These are phyloP conservation scores for Sordariomycetes sp. DNA, from an alignment of 2,329 filamentous ascomycete species.

Conservation along the genomic window DNA sequence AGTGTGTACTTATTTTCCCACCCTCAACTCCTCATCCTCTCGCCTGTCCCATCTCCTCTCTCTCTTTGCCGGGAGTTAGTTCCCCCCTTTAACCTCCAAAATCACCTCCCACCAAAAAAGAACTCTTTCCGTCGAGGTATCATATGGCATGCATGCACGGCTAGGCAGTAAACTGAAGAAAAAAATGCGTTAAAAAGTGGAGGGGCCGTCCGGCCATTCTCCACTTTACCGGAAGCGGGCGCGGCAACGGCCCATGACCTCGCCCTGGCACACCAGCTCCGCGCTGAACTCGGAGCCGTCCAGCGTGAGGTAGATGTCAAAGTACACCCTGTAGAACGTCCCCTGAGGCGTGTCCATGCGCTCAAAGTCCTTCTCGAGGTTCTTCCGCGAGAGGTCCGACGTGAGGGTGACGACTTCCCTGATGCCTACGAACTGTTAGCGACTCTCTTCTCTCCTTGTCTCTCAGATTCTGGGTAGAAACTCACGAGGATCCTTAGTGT, in stretches of 20 bases:
- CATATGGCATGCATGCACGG: constrained; percentile 4
- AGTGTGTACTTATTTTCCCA: background rate
- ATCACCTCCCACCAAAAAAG: background rate
- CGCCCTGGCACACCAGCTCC: constrained; percentile 96
- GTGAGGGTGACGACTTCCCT: constrained; percentile 98
- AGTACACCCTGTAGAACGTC: constrained; percentile 80
- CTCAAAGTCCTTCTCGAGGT: constrained; percentile 98
- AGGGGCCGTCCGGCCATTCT: background rate
- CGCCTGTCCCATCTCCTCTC: background rate
- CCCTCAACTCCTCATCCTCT: background rate
- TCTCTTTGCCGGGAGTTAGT: background rate
- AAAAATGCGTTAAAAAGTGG: background rate
- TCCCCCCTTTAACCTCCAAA: background rate
- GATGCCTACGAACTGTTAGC: constrained; percentile 48
- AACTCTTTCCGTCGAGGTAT: background rate
- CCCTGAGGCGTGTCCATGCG: constrained; percentile 98
- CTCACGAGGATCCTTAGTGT: constrained; percentile 98
- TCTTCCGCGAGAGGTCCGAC: constrained; percentile 93
- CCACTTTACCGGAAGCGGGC: constrained; percentile 62
- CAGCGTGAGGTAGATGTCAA: constrained; percentile 79
- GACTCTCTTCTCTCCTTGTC: constrained; percentile 11
- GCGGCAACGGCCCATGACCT: constrained; percentile 96
- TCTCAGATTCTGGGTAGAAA: constrained; percentile 16
- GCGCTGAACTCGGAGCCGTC: constrained; percentile 98
- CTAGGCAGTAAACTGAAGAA: constrained; percentile 1